Conservation (phyloP, 768 basidiomycete genomes). For the Auriculariales sp. region DNA sequence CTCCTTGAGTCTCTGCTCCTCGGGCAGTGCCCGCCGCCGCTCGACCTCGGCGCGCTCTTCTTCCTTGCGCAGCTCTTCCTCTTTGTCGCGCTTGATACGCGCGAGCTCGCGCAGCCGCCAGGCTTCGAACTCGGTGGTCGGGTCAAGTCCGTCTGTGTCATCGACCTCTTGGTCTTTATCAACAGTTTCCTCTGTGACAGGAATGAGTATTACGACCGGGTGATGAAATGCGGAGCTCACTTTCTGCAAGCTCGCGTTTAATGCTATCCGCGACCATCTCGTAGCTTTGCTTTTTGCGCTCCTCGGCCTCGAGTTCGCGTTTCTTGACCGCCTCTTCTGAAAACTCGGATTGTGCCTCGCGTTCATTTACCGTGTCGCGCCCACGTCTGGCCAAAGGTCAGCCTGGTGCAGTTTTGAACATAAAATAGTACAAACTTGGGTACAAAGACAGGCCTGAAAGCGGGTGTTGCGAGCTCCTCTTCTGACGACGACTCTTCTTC, state of each 20-base stretch:
- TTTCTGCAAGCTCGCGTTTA: constrained; percentile 77
- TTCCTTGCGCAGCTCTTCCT: constrained; percentile 68
- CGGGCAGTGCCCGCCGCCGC: constrained; percentile 79
- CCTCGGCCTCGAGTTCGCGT: constrained; percentile 64
- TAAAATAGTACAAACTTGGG: constrained; percentile 56
- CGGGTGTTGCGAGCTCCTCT: constrained; percentile 54
- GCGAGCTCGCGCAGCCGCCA: constrained; percentile 90
- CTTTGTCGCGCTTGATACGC: constrained; percentile 90
- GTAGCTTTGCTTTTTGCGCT: constrained; percentile 78
- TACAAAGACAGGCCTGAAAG: constrained; percentile 87
- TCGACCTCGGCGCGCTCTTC: constrained; percentile 86
- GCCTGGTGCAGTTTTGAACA: not conserved
- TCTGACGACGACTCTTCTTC: constrained; percentile 71
- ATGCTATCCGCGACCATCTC: constrained; percentile 92
- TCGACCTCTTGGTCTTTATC: constrained; percentile 77
- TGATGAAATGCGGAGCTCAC: constrained; percentile 29
- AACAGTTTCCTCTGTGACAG: constrained; percentile 70
- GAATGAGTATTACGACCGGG: not conserved
- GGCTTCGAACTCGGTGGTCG: constrained; percentile 81
- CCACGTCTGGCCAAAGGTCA: constrained; percentile 36
- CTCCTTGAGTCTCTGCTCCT: constrained; percentile 83
- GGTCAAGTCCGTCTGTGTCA: constrained; percentile 88
- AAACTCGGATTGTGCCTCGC: constrained; percentile 51
- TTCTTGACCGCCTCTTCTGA: constrained; percentile 58
- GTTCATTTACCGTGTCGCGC: constrained; percentile 57